Percentiles rank a stretch among this genome's conserved stretches.
These are phyloP conservation scores for Coemansia sp. DNA, from an alignment of 192 early-diverging fungal species.

Conservation along the genomic window DNA sequence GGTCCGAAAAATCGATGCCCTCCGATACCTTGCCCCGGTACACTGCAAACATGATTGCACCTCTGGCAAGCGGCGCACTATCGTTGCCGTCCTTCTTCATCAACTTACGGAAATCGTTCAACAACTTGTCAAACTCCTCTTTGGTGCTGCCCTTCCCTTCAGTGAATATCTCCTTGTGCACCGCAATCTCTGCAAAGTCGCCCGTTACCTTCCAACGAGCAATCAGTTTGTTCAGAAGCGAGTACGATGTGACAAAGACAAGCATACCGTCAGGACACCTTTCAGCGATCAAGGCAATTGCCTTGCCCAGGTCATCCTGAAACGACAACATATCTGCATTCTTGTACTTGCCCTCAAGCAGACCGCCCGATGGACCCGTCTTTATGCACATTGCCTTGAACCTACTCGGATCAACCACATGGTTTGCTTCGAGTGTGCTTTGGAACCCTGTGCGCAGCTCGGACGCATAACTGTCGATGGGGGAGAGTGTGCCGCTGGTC, in stretches of 20 bases:
- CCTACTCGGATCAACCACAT: constrained; percentile 66
- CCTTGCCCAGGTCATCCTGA: constrained; percentile 59
- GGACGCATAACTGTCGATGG: constrained; percentile 57
- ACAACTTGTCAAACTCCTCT: constrained; percentile 42
- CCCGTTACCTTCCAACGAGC: constrained; percentile 49
- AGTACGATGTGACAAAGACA: constrained; percentile 53
- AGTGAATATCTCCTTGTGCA: constrained; percentile 35
- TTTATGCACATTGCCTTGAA: constrained; percentile 60
- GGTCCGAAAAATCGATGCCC: constrained; percentile 53
- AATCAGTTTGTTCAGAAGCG: constrained; percentile 43
- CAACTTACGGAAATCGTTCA: constrained; percentile 26
- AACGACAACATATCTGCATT: constrained; percentile 45
- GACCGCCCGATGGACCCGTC: constrained; percentile 41
- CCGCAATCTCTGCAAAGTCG: constrained; percentile 17
- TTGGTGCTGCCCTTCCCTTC: constrained; percentile 45
- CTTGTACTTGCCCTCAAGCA: constrained; percentile 52
- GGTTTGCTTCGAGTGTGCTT: constrained; percentile 59
- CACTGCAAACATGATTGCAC: constrained; percentile 55
- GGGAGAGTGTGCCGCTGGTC: constrained; percentile 70
- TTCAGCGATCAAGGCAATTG: constrained; percentile 35
- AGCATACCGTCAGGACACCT: constrained; percentile 50
- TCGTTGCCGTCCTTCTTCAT: constrained; percentile 23
- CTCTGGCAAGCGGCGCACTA: constrained; percentile 8
- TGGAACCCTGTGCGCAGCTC: constrained; percentile 60
- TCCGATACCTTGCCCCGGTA: constrained; percentile 56